Evolutionary conservation across 805 yeast species (phyloP), one percentile per base, ranked within the genome.

Genomic region (Millerozyma miso): DNA sequence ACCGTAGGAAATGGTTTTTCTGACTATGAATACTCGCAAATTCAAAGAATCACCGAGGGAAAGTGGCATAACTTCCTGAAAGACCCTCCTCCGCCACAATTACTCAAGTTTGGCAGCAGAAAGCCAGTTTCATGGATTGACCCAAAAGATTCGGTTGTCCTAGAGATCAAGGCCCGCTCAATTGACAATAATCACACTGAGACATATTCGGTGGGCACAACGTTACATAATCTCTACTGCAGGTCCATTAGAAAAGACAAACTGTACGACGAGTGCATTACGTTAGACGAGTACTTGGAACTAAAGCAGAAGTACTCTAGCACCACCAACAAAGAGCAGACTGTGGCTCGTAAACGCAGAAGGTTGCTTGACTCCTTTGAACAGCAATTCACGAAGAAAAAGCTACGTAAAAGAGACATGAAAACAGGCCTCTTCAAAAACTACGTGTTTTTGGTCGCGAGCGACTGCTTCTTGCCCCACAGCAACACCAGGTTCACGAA

Each of bases 1-100:
- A 73, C 77, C 16, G 85, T 90, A 36, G 91, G 95, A 1, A 88
- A 90, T 55, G 98, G 98, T 1, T 79, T 91, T 45, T 76, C 87
- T 7, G 61, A 66, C 1, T 76, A 73, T 1, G 90, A 85, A 43
- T 83, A 75, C 46, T 74, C 75, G 26, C 69, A 68, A 37, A 81
- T 93, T 32, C 77, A 77, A 33, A 66, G 77, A 16, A 44, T 65
- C 6, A 79, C 93, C 0, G 60, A 70, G 33, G 82, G 80, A 1
- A 74, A 79, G 47, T 86, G 96, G 95, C 65, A 63, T 1, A 59
- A 65, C 16, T 69, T 60, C 43, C 64, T 69, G 5, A 54, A 54
- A 3, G 50, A 48, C 0, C 53, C 59, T 18, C 81, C 81, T 3
- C 78, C 81, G 0, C 42, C 61, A 0, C 51, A 57, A 1, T 31